Conservation (phyloP, 2,329 filamentous ascomycete species). For the Colletotrichum tofieldiae region DNA sequence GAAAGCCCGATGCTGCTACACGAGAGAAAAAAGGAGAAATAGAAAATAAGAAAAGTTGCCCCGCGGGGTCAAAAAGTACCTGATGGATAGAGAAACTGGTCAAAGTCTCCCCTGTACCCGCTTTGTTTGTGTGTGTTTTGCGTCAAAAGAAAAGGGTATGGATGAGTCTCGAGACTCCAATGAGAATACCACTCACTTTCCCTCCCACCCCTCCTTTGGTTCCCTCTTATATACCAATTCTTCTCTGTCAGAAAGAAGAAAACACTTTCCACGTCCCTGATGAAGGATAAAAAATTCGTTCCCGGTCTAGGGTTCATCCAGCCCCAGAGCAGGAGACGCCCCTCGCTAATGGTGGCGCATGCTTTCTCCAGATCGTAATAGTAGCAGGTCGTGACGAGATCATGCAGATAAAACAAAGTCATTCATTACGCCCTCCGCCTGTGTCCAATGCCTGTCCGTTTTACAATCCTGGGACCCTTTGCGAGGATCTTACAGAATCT, state of each 20-base stretch:
- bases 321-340: constrained; percentile 42
- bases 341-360: constrained; percentile 42
- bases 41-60: constrained; percentile 44
- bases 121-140: constrained; percentile 37
- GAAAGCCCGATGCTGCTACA: constrained; percentile 49
- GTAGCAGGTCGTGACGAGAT: constrained; percentile 54
- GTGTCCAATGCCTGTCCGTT: constrained; percentile 33
- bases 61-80: constrained; percentile 43
- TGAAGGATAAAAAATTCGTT: constrained; percentile 28
- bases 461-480: constrained; percentile 32
- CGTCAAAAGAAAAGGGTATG: constrained; percentile 38
- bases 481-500: constrained; percentile 74
- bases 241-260: constrained; percentile 27
- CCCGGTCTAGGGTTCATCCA: constrained; percentile 42
- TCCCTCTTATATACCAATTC: constrained; percentile 35
- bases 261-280: constrained; percentile 28
- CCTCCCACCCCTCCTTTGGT: constrained; percentile 11
- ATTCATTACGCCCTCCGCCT: constrained; percentile 44
- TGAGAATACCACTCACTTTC: constrained; percentile 30
- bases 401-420: constrained; percentile 45
- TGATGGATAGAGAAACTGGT: constrained; percentile 35
- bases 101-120: constrained; percentile 36
- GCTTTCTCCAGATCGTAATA: constrained; percentile 45
- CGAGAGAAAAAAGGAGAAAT: constrained; percentile 43
- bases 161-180: constrained; percentile 36